Conservation (phyloP, 2,329 filamentous ascomycete species). For the Xenoacremonium recifei region DNA sequence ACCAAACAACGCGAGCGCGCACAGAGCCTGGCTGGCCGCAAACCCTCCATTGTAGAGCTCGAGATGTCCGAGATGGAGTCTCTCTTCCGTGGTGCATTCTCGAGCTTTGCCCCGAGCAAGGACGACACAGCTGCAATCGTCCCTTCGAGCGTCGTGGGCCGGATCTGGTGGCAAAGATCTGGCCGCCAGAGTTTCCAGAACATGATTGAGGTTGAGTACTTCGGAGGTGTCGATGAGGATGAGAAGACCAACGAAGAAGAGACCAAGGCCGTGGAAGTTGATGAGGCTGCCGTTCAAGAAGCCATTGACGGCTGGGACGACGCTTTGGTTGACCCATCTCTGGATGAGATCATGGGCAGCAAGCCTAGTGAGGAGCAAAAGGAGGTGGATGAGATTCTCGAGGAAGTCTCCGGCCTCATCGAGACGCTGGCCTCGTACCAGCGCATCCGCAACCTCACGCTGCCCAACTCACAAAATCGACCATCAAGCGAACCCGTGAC, state of each 20-base stretch:
- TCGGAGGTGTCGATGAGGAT: conserved; percentile 38
- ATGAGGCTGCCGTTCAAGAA: conserved; percentile 52
- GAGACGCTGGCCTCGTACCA: conserved; percentile 77
- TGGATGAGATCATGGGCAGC: conserved; percentile 51
- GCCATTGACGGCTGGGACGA: conserved; percentile 60
- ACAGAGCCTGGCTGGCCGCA: conserved; percentile 62
- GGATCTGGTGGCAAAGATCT: conserved; percentile 74
- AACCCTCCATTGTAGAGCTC: conserved; percentile 54
- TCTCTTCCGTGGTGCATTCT: conserved; percentile 74
- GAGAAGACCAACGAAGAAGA: too few species aligned
- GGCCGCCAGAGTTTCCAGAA: conserved; percentile 66
- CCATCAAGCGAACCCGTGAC: conserved; percentile 61
- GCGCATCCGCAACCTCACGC: conserved; percentile 70
- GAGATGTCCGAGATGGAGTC: conserved; percentile 69
- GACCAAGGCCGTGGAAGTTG: conserved; percentile 39
- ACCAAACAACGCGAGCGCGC: conserved; percentile 71
- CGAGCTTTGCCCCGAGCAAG: conserved; percentile 73
- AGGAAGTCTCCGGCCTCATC: conserved; percentile 72
- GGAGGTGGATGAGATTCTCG: conserved; percentile 67
- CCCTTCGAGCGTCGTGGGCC: conserved; percentile 64
- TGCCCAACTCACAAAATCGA: conserved; percentile 63
- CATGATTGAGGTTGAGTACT: conserved; percentile 54
- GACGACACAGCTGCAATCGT: conserved; percentile 72
- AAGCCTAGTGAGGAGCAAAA: conserved; percentile 62
- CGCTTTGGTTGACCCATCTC: conserved; percentile 54